Conservation (phyloP, 2,329 filamentous ascomycete species). For the Bipolaris bicolor region DNA sequence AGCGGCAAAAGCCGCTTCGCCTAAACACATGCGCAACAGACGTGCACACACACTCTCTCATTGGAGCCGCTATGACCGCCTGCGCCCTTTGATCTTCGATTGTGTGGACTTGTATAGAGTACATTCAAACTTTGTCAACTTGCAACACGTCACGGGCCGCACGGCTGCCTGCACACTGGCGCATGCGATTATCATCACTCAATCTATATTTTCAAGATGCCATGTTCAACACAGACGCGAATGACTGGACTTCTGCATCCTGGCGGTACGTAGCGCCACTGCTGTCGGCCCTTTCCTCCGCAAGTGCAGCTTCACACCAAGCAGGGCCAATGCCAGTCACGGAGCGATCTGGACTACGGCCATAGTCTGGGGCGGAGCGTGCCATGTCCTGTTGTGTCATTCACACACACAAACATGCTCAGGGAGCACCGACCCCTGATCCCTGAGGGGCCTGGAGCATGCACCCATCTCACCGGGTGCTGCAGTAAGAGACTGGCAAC, state of each 20-base stretch:
- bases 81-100: background rate
- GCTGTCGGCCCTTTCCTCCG: slow-evolving; percentile 20
- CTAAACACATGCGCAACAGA: slow-evolving; percentile 25
- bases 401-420: slow-evolving; percentile 13
- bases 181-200: slow-evolving; percentile 14
- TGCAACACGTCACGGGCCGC: slow-evolving; percentile 22
- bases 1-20: slow-evolving; percentile 33
- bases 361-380: slow-evolving; percentile 29
- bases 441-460: background rate
- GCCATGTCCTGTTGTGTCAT: slow-evolving; percentile 14
- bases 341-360: slow-evolving; percentile 28
- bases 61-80: background rate
- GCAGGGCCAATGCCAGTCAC: slow-evolving; percentile 31
- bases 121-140: slow-evolving; percentile 13
- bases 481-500: slow-evolving; percentile 6
- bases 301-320: slow-evolving; percentile 11
- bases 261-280: slow-evolving; percentile 34
- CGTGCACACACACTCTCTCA: background rate
- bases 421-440: background rate
- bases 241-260: slow-evolving; percentile 15
- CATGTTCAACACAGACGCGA: slow-evolving; percentile 7
- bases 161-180: slow-evolving; percentile 31
- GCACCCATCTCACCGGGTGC: background rate
- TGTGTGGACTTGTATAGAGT: background rate
- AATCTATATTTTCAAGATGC: slow-evolving; percentile 18